Evolutionary conservation across 768 basidiomycete species (phyloP).

Genomic region (Suillus placidus): DNA sequence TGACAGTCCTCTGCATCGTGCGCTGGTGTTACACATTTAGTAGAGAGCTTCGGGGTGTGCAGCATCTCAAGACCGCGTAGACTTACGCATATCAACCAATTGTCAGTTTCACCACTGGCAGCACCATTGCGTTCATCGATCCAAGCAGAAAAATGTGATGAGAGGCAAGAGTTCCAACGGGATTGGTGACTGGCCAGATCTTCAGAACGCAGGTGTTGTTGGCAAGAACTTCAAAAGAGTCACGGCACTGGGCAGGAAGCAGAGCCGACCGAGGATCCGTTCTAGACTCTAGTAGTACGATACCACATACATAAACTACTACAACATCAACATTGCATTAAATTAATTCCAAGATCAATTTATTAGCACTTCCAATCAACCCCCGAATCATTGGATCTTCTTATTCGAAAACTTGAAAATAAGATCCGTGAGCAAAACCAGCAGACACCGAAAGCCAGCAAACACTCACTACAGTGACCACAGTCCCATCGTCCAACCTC

Average conservation of each 20-base stretch:
- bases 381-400: neutral
- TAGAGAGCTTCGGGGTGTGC: neutral
- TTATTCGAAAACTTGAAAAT: slow-evolving; percentile 10
- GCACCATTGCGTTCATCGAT: neutral
- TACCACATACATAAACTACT: neutral
- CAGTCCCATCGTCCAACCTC: slow-evolving; percentile 52
- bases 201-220: neutral
- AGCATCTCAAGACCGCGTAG: neutral
- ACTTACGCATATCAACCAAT: neutral
- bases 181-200: neutral
- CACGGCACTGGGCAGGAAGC: neutral
- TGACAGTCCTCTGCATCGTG: neutral
- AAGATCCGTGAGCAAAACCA: neutral
- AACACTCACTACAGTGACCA: slow-evolving; percentile 51
- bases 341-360: neutral
- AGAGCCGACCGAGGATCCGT: neutral
- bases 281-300: neutral
- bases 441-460: neutral
- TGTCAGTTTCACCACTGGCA: neutral
- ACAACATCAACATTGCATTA: neutral
- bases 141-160: neutral
- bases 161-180: neutral
- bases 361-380: neutral
- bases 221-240: neutral
- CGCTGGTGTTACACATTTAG: neutral